phyloP scores from a whole-genome alignment of 177 flowering plant genomes.

The Vitis hybrid region DNA sequence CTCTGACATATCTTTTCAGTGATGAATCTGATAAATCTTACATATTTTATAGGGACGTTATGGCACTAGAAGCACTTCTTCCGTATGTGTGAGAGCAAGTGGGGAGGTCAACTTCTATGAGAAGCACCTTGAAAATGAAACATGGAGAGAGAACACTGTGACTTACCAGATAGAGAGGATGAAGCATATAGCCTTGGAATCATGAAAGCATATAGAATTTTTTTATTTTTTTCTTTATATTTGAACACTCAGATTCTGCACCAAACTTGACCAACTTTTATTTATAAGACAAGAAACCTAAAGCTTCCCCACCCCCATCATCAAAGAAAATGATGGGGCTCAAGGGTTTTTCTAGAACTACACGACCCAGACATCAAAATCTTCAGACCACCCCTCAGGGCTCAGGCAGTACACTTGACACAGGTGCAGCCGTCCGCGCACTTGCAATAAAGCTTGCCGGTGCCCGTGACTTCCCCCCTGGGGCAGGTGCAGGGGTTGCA shows the following conservation, averaged over 20 bases:
- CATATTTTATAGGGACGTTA: constrained; percentile 46
- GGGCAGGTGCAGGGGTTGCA: constrained; percentile 62
- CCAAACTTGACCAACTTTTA: neutral
- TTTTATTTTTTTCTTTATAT: too few species aligned
- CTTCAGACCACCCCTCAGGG: neutral
- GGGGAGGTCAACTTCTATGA: constrained; percentile 50
- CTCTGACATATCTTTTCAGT: neutral
- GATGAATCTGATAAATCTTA: neutral
- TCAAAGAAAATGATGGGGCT: too few species aligned
- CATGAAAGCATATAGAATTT: too few species aligned
- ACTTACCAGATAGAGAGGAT: constrained; percentile 27
- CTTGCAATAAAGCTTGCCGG: constrained; percentile 53
- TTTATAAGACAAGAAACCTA: neutral
- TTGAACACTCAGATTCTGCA: neutral
- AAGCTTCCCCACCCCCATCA: neutral
- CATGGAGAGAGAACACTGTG: constrained; percentile 45
- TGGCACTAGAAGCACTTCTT: constrained; percentile 71
- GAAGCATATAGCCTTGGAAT: neutral
- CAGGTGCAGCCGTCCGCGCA: constrained; percentile 51
- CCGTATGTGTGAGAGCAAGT: constrained; percentile 25
- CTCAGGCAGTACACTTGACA: constrained; percentile 31
- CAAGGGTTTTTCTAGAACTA: too few species aligned
- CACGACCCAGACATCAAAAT: neutral
- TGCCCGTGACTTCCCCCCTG: constrained; percentile 3
- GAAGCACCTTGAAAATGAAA: constrained; percentile 33